phyloP scores from a whole-genome alignment of 2,329 filamentous ascomycete genomes.

The Simplicillium sp. region DNA sequence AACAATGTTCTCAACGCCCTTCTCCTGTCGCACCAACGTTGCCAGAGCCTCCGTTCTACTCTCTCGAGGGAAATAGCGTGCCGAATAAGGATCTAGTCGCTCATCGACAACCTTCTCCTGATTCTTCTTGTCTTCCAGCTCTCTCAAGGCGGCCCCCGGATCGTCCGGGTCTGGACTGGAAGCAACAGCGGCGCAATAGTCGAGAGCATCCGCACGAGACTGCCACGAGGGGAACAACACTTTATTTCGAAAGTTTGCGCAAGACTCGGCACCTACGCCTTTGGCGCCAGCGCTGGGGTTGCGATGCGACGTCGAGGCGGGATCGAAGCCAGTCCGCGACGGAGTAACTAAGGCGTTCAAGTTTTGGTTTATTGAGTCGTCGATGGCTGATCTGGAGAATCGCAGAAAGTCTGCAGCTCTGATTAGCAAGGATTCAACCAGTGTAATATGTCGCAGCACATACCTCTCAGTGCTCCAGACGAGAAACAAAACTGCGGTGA shows the following conservation, averaged over 20 bases:
- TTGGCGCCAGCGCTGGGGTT: constrained; percentile 38
- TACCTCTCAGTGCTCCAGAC: constrained; percentile 58
- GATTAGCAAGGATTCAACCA: neutral
- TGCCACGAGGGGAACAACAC: constrained; percentile 89
- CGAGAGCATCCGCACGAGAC: constrained; percentile 68
- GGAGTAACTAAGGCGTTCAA: constrained; percentile 84
- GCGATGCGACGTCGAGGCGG: constrained; percentile 61
- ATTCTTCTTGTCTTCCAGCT: constrained; percentile 61
- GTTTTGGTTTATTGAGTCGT: constrained; percentile 89
- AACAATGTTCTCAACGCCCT: constrained; percentile 69
- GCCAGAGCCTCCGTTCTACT: constrained; percentile 73
- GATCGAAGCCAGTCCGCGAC: constrained; percentile 63
- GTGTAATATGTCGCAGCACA: constrained; percentile 9
- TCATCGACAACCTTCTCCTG: constrained; percentile 74
- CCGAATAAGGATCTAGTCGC: constrained; percentile 84
- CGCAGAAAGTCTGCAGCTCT: constrained; percentile 69
- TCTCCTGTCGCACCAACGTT: constrained; percentile 62
- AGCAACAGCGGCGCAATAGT: constrained; percentile 83
- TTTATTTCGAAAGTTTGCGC: constrained; percentile 62
- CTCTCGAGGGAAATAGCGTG: constrained; percentile 70
- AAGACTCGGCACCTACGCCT: constrained; percentile 53
- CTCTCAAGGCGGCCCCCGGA: constrained; percentile 60
- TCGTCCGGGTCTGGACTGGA: constrained; percentile 82
- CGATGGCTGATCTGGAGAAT: constrained; percentile 71
- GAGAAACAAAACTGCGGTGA: constrained; percentile 75